Evolutionary conservation across 257 asterid species (phyloP).

Genomic region (Anisodus tanguticus): DNA sequence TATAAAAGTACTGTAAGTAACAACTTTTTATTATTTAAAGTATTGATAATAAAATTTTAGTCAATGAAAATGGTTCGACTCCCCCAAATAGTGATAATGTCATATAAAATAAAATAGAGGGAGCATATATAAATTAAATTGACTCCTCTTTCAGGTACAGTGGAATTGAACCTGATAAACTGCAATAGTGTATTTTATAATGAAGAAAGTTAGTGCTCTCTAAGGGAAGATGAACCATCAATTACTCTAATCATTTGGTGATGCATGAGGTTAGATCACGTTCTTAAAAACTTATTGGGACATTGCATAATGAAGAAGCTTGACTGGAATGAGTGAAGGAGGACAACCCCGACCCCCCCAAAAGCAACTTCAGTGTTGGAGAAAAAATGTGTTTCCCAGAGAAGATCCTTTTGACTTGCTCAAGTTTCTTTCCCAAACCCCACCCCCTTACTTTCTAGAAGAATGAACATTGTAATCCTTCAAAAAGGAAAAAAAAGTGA

Average conservation of each 20-base stretch:
- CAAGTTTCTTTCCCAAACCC: too few species aligned
- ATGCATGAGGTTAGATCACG: neutral
- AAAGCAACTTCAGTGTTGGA: neutral
- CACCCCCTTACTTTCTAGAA: neutral
- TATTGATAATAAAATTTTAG: neutral
- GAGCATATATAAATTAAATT: neutral
- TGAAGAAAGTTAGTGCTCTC: neutral
- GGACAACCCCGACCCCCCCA: neutral
- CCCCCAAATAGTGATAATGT: neutral
- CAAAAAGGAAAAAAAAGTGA: neutral
- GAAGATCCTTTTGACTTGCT: neutral
- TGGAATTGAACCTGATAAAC: slow-evolving; percentile 15
- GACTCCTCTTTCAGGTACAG: neutral
- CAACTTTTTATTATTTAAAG: neutral
- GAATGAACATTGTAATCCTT: neutral
- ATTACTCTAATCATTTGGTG: neutral
- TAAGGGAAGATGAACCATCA: slow-evolving; percentile 23
- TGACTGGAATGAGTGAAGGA: neutral
- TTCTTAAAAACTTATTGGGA: neutral
- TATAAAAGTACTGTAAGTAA: neutral
- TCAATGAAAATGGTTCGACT: neutral
- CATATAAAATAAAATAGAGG: neutral
- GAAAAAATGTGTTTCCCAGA: neutral
- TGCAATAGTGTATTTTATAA: neutral
- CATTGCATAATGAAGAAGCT: slow-evolving; percentile 3